phyloP scores from a whole-genome alignment of 2,329 filamentous ascomycete genomes.

The Tolypocladium cylindrosporum region DNA sequence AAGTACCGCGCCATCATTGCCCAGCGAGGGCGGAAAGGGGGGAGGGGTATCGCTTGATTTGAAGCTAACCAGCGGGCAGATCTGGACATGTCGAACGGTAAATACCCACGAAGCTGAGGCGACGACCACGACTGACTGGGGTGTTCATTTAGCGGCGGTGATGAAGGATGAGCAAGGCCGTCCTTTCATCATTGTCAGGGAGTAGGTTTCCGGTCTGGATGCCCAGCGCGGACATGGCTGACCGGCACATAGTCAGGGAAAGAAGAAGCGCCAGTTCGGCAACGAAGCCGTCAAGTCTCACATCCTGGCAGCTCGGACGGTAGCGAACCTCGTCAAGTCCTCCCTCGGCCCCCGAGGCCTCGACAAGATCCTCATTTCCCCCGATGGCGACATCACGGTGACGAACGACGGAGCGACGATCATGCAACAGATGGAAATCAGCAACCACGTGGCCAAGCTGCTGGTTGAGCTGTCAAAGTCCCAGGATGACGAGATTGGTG shows the following conservation, averaged over 20 bases:
- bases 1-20: slow-evolving; percentile 14
- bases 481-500: slow-evolving; percentile 97
- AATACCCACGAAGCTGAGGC: slow-evolving; percentile 9
- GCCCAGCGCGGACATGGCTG: slow-evolving; percentile 5
- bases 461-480: slow-evolving; percentile 96
- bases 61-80: slow-evolving; percentile 43
- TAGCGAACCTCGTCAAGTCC: slow-evolving; percentile 94
- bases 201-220: slow-evolving; percentile 48
- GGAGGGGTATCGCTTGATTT: slow-evolving; percentile 1
- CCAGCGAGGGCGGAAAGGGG: background rate
- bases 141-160: slow-evolving; percentile 45
- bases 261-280: slow-evolving; percentile 93
- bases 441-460: slow-evolving; percentile 95
- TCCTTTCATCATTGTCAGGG: slow-evolving; percentile 96
- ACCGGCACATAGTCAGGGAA: slow-evolving; percentile 63
- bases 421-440: slow-evolving; percentile 95
- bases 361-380: slow-evolving; percentile 98
- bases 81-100: slow-evolving; percentile 79
- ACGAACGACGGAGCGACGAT: slow-evolving; percentile 99
- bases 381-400: slow-evolving; percentile 97
- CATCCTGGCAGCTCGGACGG: slow-evolving; percentile 91
- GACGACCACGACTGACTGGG: slow-evolving; percentile 6
- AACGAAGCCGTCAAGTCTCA: slow-evolving; percentile 97
- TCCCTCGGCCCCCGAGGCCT: slow-evolving; percentile 91
- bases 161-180: slow-evolving; percentile 96